Conservation (phyloP, 257 asterid genomes). For the Solanum dulcamara region DNA sequence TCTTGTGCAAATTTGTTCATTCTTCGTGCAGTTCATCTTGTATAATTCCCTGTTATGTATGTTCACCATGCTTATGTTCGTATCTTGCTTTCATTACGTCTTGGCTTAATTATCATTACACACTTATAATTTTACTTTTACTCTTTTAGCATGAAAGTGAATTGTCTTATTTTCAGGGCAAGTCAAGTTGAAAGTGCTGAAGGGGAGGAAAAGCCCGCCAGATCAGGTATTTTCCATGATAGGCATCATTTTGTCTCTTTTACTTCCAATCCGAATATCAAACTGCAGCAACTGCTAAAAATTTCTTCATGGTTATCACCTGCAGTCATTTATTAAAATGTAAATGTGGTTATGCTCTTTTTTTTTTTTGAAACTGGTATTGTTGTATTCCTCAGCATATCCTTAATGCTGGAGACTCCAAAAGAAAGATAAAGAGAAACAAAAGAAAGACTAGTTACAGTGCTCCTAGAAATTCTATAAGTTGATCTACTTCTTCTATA, state of each 20-base stretch:
- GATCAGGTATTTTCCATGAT: constrained; percentile 1
- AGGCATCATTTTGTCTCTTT: background rate
- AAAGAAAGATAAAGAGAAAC: background rate
- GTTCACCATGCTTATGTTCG: background rate
- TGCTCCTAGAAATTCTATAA: background rate
- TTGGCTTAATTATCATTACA: background rate
- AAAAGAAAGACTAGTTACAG: background rate
- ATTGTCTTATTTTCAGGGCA: background rate
- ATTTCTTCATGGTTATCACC: background rate
- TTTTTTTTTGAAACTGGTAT: background rate
- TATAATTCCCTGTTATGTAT: background rate
- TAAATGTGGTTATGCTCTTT: background rate
- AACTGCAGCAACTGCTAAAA: background rate
- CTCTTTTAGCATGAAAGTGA: background rate
- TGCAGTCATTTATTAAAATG: background rate
- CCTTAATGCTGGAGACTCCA: background rate
- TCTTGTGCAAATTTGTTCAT: background rate
- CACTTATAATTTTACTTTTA: background rate
- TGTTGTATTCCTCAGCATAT: background rate
- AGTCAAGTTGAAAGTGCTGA: background rate
- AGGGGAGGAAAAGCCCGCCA: background rate
- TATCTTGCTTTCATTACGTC: background rate
- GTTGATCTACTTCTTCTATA: background rate
- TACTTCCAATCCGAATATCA: background rate
- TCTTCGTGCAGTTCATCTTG: background rate